Percentiles rank a stretch among this genome's conserved stretches.
Evolutionary conservation across 306 rosid species (phyloP).

Genomic region (Casuarina cunninghamiana): DNA sequence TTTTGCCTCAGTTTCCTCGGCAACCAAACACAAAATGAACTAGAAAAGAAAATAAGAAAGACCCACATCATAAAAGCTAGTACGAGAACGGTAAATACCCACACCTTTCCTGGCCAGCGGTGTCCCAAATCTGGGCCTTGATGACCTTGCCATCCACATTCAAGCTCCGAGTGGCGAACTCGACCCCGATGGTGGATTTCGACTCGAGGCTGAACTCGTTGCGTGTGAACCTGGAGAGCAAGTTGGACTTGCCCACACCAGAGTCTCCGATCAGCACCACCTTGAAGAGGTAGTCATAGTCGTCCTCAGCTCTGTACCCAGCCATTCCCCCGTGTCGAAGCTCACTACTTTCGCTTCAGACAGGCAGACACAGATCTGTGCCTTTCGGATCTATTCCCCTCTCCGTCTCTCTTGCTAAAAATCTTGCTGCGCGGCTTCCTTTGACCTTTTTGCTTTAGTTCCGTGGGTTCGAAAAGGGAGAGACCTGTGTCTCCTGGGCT

Average conservation of each 20-base stretch:
- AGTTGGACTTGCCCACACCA: slow-evolving; percentile 57
- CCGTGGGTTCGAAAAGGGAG: not conserved
- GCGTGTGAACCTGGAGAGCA: slow-evolving; percentile 59
- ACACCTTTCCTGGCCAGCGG: slow-evolving; percentile 62
- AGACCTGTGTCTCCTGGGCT: not conserved
- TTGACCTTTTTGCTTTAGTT: not conserved
- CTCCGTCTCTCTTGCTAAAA: not conserved
- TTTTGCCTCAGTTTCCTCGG: not conserved
- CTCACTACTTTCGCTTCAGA: slow-evolving; percentile 9
- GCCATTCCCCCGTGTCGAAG: slow-evolving; percentile 30
- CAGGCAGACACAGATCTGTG: not conserved
- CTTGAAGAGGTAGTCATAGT: slow-evolving; percentile 57
- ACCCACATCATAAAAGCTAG: slow-evolving; percentile 24
- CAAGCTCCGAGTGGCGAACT: slow-evolving; percentile 67
- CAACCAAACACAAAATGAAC: slow-evolving; percentile 15
- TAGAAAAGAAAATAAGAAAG: not conserved
- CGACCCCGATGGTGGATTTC: slow-evolving; percentile 63
- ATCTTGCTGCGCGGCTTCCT: not conserved
- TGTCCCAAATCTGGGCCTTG: slow-evolving; percentile 68
- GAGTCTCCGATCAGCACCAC: slow-evolving; percentile 58
- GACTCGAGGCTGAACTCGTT: slow-evolving; percentile 65
- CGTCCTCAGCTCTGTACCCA: slow-evolving; percentile 63
- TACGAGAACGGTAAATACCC: not conserved
- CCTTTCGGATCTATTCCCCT: not conserved
- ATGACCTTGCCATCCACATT: slow-evolving; percentile 48